Conservation (phyloP, 1,139 yeast genomes). For the Neolecta irregularis region DNA sequence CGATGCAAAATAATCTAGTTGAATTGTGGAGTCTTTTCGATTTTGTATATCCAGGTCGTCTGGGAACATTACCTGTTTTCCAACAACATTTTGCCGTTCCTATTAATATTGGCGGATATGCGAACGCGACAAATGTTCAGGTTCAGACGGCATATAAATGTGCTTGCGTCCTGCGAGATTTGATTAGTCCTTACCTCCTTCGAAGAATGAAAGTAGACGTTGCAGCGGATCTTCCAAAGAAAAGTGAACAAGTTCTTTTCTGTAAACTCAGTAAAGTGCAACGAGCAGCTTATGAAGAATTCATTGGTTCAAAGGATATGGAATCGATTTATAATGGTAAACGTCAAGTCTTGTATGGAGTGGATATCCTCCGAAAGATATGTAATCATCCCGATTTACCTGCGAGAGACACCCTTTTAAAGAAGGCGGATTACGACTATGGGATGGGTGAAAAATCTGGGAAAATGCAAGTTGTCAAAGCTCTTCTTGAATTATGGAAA, state of each 20-base stretch:
- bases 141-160: conserved; percentile 94
- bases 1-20: conserved; percentile 79
- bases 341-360: conserved; percentile 74
- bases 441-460: conserved; percentile 69
- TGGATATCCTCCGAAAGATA: conserved; percentile 73
- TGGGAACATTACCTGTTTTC: conserved; percentile 89
- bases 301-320: conserved; percentile 62
- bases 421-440: conserved; percentile 34
- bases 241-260: conserved; percentile 80
- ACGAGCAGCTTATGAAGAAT: conserved; percentile 54
- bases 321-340: conserved; percentile 58
- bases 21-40: conserved; percentile 94
- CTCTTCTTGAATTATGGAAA: conserved; percentile 62
- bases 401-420: conserved; percentile 34
- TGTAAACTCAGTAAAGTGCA: conserved; percentile 72
- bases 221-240: conserved; percentile 89
- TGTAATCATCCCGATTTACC: conserved; percentile 93
- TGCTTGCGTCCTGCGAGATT: conserved; percentile 76
- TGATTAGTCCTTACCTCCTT: conserved; percentile 76
- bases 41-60: conserved; percentile 82
- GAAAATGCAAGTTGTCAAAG: conserved; percentile 75
- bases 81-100: conserved; percentile 86
- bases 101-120: conserved; percentile 93
- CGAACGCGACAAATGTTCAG: conserved; percentile 89
- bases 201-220: conserved; percentile 85